These are phyloP conservation scores for Lipomyces anomalus DNA, from an alignment of 805 yeast species.

Conservation along the genomic window DNA sequence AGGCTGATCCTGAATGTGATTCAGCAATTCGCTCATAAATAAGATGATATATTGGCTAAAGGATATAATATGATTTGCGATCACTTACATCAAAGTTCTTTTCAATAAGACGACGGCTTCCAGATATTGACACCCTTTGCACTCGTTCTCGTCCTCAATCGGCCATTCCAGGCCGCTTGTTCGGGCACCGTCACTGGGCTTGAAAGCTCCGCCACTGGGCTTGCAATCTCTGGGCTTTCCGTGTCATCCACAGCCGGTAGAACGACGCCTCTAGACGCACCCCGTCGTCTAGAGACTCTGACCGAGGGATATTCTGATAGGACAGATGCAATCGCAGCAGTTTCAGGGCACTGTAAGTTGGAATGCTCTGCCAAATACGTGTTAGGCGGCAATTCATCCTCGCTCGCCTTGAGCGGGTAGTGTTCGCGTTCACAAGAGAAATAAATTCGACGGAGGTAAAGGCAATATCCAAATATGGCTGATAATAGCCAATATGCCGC, in stretches of 20 bases:
- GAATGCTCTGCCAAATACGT: background rate
- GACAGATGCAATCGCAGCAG: background rate
- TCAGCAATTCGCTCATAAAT: background rate
- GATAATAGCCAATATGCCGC: background rate
- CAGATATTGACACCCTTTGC: no score
- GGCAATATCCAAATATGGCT: background rate
- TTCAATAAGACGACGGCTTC: no score
- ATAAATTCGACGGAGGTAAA: conserved; percentile 9
- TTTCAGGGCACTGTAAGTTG: background rate
- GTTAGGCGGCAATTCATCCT: no score
- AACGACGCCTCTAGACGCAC: no score
- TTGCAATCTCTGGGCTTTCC: background rate
- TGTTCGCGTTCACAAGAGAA: no score
- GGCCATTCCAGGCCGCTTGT: conserved; percentile 8
- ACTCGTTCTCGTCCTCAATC: background rate
- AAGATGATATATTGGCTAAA: no score
- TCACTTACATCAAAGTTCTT: no score
- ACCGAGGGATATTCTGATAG: background rate
- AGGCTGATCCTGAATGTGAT: no score
- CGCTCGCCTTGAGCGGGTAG: no score
- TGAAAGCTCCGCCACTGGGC: conserved; percentile 6
- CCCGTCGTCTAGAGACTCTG: background rate
- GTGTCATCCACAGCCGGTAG: background rate
- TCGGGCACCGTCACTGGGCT: conserved; percentile 10
- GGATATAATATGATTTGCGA: no score